Evolutionary conservation across 116 monocot species (phyloP), one percentile per base, ranked within the genome.

Genomic region (Cymodocea nodosa): DNA sequence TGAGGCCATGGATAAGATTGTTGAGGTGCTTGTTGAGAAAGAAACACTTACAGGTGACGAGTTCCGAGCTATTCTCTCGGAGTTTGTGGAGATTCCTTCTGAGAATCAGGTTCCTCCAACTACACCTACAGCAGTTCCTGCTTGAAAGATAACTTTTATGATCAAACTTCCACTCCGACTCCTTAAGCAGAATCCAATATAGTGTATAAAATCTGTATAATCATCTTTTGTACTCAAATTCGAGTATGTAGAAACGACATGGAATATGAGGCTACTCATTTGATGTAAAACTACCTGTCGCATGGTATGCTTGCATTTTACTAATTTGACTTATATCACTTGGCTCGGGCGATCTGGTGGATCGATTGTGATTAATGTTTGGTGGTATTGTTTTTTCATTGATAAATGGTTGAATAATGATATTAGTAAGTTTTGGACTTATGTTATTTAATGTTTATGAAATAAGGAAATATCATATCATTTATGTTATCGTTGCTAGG

Each of bases 1-100:
- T 10, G 94, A 95, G 51, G 94, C 94, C 34, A 90, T 95, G 9
- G 90, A 95, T 61, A 90, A 87, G 72, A 90, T 95, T 19, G 94
- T 95, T 11, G 94, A 95, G 50, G 65, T 95, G n/a, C 90, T 95
- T 30, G 52, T 95, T 23, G 95, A 95, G 76, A 90, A 90, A 78
- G 95, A 95, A 66, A 90, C 90, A 4, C 23, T 95, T 68, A 72
- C 77, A 2, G 90, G 95, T 3, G 95, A 95, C 2, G 95, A 95
- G 63, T 95, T 95, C 74, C 64, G 95, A 30, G 87, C 80, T 23
- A 90, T 95, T 66, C 83, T 95, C 30, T 90, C 90, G 0, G 90
- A 95, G 72, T 90, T 90, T 68, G 78, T 71, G 34, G 95, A 95
- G 75, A 87, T 90, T 59, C 95, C 95, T 44, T 73, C 50, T 1